These are phyloP conservation scores for Puccinia novopanici DNA, from an alignment of 1,284 basidiomycete species.

Conservation along the genomic window DNA sequence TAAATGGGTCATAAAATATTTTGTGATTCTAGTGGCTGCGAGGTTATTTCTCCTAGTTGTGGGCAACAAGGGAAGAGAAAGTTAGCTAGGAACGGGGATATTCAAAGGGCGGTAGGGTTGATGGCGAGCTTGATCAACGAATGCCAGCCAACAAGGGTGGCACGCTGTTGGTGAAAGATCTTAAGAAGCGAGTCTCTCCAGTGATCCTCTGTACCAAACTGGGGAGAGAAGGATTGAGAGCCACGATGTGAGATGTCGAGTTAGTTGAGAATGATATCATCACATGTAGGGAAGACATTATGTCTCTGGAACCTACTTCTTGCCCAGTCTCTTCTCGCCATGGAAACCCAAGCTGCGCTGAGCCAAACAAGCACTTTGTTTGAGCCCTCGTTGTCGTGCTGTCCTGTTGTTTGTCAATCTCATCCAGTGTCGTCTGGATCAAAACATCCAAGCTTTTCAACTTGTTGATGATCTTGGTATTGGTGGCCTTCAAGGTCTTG, in stretches of 20 bases:
- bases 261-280: no score
- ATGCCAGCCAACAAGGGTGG: slow-evolving; percentile 16
- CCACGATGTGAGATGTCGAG: no score
- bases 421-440: slow-evolving; percentile 10
- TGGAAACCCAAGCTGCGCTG: slow-evolving; percentile 4
- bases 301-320: background rate
- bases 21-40: no score
- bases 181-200: slow-evolving; percentile 2
- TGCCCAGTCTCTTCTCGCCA: background rate
- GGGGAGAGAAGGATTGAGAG: background rate
- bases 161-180: background rate
- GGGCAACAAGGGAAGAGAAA: no score
- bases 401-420: background rate
- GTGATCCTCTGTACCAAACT: slow-evolving; percentile 1
- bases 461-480: slow-evolving; percentile 1
- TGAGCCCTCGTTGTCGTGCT: background rate
- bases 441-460: slow-evolving; percentile 17
- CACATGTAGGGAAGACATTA: background rate
- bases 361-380: slow-evolving; percentile 14
- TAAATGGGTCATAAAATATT: no score
- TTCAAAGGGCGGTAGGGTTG: background rate
- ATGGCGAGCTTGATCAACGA: slow-evolving; percentile 2
- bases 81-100: background rate
- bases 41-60: no score
- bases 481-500: slow-evolving; percentile 14